phyloP scores from a whole-genome alignment of 306 rosid species.

The Psophocarpus tetragonolobus region DNA sequence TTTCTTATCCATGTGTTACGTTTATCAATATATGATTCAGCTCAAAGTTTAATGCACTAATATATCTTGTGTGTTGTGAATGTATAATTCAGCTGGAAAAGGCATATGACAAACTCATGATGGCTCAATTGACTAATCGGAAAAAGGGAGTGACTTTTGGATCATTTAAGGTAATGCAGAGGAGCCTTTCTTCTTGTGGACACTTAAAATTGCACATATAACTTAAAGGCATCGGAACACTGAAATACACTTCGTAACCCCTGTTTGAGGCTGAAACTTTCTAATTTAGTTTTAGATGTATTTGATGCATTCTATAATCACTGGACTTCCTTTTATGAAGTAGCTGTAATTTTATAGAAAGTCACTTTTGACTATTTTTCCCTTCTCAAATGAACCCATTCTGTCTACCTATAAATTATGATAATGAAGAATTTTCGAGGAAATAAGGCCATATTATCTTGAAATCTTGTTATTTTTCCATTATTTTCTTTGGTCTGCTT shows the following conservation, averaged over 20 bases:
- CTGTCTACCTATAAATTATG: not conserved
- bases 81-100: slow-evolving; percentile 69
- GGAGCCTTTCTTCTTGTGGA: slow-evolving; percentile 15
- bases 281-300: slow-evolving; percentile 19
- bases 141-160: slow-evolving; percentile 94
- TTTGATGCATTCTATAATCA: slow-evolving; percentile 21
- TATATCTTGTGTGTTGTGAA: slow-evolving; percentile 31
- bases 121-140: slow-evolving; percentile 88
- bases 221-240: not conserved
- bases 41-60: slow-evolving; percentile 30
- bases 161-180: slow-evolving; percentile 65
- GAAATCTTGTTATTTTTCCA: slow-evolving; percentile 10
- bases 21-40: slow-evolving; percentile 9
- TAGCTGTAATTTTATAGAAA: not conserved
- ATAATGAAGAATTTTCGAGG: slow-evolving; percentile 16
- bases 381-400: not conserved
- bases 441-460: slow-evolving; percentile 2
- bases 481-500: slow-evolving; percentile 1
- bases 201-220: slow-evolving; percentile 20
- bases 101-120: slow-evolving; percentile 95
- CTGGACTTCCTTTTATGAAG: slow-evolving; percentile 17
- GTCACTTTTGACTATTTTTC: not conserved
- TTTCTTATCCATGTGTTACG: slow-evolving; percentile 5
- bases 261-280: slow-evolving; percentile 12
- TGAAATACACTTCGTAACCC: slow-evolving; percentile 24